A percentile compares a stretch with the other conserved stretches of the same genome.
Conservation (phyloP, 1,139 yeast genomes). For the Pichia sp. region DNA sequence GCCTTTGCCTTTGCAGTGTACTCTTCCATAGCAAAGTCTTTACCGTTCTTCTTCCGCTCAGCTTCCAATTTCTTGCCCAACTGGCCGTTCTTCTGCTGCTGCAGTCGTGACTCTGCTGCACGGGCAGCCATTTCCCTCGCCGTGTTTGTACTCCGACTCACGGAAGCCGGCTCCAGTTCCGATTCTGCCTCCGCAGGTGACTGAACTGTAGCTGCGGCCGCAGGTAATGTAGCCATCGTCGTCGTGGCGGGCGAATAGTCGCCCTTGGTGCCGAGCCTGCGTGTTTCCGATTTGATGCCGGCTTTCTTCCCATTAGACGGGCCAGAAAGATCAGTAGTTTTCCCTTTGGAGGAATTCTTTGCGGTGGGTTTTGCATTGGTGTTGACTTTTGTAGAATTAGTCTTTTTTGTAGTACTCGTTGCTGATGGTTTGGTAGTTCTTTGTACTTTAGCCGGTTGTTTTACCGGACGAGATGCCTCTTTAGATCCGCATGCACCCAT, state of each 20-base stretch:
- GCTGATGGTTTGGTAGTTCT: not conserved
- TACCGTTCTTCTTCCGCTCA: conserved; percentile 25
- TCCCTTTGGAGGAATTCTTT: not conserved
- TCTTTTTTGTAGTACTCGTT: not conserved
- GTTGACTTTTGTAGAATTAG: not conserved
- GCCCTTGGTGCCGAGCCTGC: conserved; percentile 2
- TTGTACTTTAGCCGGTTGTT: not conserved
- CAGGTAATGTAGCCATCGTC: not conserved
- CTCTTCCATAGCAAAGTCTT: conserved; percentile 26
- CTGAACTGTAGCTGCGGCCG: not conserved
- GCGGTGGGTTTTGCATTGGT: not conserved
- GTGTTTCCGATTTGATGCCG: conserved; percentile 4
- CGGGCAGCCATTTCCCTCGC: conserved; percentile 31
- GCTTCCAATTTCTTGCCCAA: conserved; percentile 27
- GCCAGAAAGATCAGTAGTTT: not conserved
- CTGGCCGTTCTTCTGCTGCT: conserved; percentile 21
- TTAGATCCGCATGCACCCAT: conserved; percentile 21
- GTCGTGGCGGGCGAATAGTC: not conserved
- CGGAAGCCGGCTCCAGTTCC: not conserved
- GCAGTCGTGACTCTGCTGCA: conserved; percentile 29
- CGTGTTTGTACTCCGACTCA: conserved; percentile 10
- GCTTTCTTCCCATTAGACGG: not conserved
- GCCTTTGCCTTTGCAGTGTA: not conserved
- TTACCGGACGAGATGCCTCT: conserved; percentile 7
- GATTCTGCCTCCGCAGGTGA: not conserved